Percentiles rank a stretch among this genome's conserved stretches.
Conservation (phyloP, 306 rosid species). For the Lathyrus sativus region DNA sequence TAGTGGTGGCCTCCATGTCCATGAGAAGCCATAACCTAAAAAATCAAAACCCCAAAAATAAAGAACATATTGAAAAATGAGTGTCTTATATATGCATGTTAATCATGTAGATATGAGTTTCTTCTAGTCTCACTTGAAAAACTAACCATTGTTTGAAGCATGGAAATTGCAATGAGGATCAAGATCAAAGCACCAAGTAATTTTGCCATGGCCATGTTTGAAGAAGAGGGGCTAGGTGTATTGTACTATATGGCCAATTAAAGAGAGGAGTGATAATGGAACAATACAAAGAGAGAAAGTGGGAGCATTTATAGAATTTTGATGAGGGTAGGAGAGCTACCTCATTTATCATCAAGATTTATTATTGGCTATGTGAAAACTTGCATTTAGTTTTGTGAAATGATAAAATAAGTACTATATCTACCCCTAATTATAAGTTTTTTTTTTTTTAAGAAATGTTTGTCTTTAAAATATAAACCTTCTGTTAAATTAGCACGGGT, state of each 20-base stretch:
- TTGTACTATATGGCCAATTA: not conserved
- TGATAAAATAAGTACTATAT: not conserved
- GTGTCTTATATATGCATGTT: no score
- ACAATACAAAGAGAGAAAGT: not conserved
- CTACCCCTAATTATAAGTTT: no score
- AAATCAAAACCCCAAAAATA: conserved; percentile 20
- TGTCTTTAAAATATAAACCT: no score
- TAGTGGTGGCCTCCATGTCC: conserved; percentile 63
- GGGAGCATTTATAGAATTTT: conserved; percentile 51
- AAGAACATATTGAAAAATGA: not conserved
- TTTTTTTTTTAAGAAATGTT: no score
- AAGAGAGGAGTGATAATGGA: conserved; percentile 32
- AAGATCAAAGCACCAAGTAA: conserved; percentile 48
- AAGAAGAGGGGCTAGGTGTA: conserved; percentile 27
- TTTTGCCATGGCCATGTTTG: conserved; percentile 60
- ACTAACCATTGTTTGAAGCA: conserved; percentile 69
- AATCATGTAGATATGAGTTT: no score
- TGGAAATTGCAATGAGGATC: conserved; percentile 64
- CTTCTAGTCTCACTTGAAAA: conserved; percentile 12
- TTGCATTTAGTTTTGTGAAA: not conserved
- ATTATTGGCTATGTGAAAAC: conserved; percentile 32
- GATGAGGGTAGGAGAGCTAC: conserved; percentile 24
- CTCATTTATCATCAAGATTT: conserved; percentile 22
- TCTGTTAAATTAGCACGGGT: no score
- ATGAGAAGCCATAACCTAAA: conserved; percentile 69